Base-by-base conservation (phyloP, 768 basidiomycete species). In the Mycena maculata region DNA sequence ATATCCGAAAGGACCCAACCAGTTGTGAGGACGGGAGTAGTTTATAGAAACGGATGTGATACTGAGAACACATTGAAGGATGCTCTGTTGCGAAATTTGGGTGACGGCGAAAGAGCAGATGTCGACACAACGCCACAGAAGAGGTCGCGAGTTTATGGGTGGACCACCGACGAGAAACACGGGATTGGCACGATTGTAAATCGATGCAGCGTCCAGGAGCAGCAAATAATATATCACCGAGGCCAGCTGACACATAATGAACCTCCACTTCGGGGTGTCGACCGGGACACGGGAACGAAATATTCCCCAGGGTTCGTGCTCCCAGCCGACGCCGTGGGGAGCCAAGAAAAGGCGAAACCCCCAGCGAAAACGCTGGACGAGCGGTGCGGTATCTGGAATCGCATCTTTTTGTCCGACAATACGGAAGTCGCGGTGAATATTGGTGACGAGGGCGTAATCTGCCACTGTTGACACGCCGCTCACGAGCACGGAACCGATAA, bases 1-100 rank as follows among this genome's bases (percentile, higher is more conserved):
- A 31, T 28, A 47, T 20, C 78, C 78, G 36, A 75, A 78, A 12
- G 75, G 20, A 25, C 63, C 73, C 8, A 76, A 75, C 77, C 78
- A 81, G 25, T 75, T 68, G 12, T 67, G 50, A 0, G 78, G 77
- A 4, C 70, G 48, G 4, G 72, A 73, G 9, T 69, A 23, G 1
- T 64, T 58, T 11, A 57, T 5, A 5, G 65, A 65, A 22, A 75
- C 72, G 9, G 57, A 30, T n/a, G 69, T 18, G 47, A 60, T 60
- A 33, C 59, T 60, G 38, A 58, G 44, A n/a, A 58, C 28, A n/a
- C 31, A 38, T 15, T 48, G 59, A 10, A 48, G 59, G 6, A 39
- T 12, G 39, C 23, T 50, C 18, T 50, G 45, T 27, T 16, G 28
- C 3, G 56, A 45, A 22, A 49, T 36, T 23, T 33, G 1, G 45